Conservation (phyloP, 306 rosid species). For the Cercis canadensis region DNA sequence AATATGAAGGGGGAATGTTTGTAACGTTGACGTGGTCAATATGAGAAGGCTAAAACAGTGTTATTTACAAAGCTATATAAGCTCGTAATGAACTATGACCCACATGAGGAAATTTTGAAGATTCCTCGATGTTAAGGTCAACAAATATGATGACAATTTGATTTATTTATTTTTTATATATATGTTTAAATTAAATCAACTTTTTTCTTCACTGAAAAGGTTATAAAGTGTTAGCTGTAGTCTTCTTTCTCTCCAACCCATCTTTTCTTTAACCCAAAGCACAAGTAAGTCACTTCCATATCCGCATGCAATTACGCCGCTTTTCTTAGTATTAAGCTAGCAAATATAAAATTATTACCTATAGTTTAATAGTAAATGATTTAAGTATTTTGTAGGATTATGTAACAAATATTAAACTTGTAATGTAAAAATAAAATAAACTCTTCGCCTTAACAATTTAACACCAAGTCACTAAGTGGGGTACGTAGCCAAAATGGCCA, state of each 20-base stretch:
- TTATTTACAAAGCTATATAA: background rate
- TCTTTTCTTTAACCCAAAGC: conserved; percentile 15
- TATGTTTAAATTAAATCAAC: background rate
- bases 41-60: too few relatives aligned
- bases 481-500: too few relatives aligned
- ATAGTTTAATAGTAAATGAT: too few relatives aligned
- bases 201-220: conserved; percentile 2
- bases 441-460: too few relatives aligned
- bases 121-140: conserved; percentile 8
- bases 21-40: conserved; percentile 2
- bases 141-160: conserved; percentile 4
- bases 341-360: too few relatives aligned
- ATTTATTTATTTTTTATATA: background rate
- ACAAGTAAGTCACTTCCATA: background rate
- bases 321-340: background rate
- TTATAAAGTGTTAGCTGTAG: background rate
- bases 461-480: too few relatives aligned
- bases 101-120: conserved; percentile 17
- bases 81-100: background rate
- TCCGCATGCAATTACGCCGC: background rate
- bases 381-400: too few relatives aligned
- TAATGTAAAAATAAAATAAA: too few relatives aligned
- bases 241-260: background rate
- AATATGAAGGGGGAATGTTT: too few relatives aligned
- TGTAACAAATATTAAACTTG: too few relatives aligned